Evolutionary conservation across 2,329 filamentous ascomycete genomes (phyloP).

Genomic region (Colletotrichum liriopes): DNA sequence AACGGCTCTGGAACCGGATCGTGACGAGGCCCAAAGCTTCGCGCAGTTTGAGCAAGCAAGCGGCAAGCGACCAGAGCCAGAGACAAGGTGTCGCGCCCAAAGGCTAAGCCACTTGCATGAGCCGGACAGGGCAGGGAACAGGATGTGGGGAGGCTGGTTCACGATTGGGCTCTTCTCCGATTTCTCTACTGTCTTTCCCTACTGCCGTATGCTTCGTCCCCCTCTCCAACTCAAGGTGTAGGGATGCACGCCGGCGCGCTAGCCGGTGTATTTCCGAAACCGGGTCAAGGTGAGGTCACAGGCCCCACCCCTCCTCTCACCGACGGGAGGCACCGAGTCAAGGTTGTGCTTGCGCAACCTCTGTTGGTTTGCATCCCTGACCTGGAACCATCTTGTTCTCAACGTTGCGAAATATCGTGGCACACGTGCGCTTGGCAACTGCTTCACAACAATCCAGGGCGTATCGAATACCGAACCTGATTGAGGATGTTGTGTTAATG

Average conservation of each 20-base stretch:
- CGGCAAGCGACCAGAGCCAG: constrained; percentile 18
- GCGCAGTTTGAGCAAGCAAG: constrained; percentile 25
- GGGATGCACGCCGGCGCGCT: background rate
- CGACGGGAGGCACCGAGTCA: constrained; percentile 1
- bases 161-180: constrained; percentile 4
- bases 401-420: background rate
- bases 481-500: background rate
- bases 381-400: background rate
- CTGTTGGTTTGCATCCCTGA: background rate
- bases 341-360: background rate
- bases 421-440: background rate
- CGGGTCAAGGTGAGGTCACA: constrained; percentile 1
- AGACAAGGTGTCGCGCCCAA: constrained; percentile 32
- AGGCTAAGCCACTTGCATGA: constrained; percentile 37
- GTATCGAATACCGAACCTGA: background rate
- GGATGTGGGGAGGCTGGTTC: constrained; percentile 31
- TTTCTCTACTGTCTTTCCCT: background rate
- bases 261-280: constrained; percentile 37
- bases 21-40: constrained; percentile 33
- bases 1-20: constrained; percentile 7
- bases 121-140: constrained; percentile 32
- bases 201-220: background rate
- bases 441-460: background rate
- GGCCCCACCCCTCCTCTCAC: constrained; percentile 1
- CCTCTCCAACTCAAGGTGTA: background rate